phyloP scores from a whole-genome alignment of 2,329 filamentous ascomycete species.

The Fusarium veterinarium region DNA sequence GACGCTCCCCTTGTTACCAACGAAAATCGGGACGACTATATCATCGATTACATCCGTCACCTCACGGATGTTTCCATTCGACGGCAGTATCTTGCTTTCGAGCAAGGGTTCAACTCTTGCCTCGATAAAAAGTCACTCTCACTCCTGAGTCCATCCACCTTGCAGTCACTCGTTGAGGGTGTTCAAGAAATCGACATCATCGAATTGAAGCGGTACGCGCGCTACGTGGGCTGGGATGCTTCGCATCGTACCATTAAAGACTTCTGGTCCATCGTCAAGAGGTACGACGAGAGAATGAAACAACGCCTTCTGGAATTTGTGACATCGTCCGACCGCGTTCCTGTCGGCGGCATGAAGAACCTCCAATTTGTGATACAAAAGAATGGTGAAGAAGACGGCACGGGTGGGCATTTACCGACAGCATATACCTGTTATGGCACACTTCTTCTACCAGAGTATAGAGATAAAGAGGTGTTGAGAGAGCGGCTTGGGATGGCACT shows the following conservation, averaged over 20 bases:
- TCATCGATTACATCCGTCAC: constrained; percentile 86
- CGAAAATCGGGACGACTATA: constrained; percentile 80
- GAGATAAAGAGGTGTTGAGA: constrained; percentile 73
- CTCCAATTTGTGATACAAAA: constrained; percentile 86
- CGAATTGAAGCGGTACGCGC: constrained; percentile 76
- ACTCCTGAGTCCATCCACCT: constrained; percentile 75
- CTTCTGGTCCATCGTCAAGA: constrained; percentile 86
- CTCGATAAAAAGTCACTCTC: constrained; percentile 76
- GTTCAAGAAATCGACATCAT: constrained; percentile 81
- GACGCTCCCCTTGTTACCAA: constrained; percentile 82
- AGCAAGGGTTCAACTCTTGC: constrained; percentile 81
- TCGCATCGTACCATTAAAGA: constrained; percentile 76
- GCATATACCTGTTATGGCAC: constrained; percentile 95
- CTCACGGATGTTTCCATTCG: constrained; percentile 81
- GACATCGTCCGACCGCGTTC: constrained; percentile 90
- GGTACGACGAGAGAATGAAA: constrained; percentile 75
- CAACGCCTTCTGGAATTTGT: constrained; percentile 90
- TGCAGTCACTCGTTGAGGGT: constrained; percentile 87
- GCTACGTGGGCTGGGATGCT: constrained; percentile 84
- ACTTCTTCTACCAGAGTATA: constrained; percentile 86
- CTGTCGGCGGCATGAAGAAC: constrained; percentile 84
- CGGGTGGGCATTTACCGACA: constrained; percentile 75
- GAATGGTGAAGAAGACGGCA: constrained; percentile 72
- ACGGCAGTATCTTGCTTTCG: constrained; percentile 84
- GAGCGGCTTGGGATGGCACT: constrained; percentile 86